Percentiles rank a stretch among this genome's conserved stretches.
Evolutionary conservation across 1,139 yeast genomes (phyloP).

Genomic region (Fermentozyma sake): DNA sequence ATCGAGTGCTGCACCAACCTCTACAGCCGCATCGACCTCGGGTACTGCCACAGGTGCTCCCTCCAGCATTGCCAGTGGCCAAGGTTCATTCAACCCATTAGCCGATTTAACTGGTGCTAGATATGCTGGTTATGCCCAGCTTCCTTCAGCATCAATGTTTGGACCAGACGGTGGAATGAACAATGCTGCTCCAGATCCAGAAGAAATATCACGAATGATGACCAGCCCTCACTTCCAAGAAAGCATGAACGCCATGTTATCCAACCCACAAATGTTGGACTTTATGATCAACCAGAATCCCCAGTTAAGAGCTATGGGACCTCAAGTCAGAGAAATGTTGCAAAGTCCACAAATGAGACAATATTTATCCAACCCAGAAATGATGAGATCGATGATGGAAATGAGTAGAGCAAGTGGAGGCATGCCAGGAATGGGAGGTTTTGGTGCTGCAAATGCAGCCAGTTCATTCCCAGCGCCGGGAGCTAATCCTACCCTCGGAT

Average conservation of each 20-base stretch:
- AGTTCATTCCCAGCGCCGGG: constrained; percentile 57
- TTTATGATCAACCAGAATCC: constrained; percentile 80
- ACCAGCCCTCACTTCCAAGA: constrained; percentile 78
- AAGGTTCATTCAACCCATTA: constrained; percentile 82
- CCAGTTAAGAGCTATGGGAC: constrained; percentile 80
- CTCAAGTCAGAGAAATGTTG: constrained; percentile 80
- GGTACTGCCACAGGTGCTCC: constrained; percentile 41
- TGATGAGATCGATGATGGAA: constrained; percentile 78
- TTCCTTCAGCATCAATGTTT: constrained; percentile 86
- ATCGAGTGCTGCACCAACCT: constrained; percentile 15
- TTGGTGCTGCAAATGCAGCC: constrained; percentile 9
- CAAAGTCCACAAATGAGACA: constrained; percentile 82
- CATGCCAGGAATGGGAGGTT: constrained; percentile 11
- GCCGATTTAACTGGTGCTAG: constrained; percentile 94
- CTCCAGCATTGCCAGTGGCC: constrained; percentile 78
- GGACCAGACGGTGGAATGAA: constrained; percentile 95
- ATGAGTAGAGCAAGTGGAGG: constrained; percentile 49
- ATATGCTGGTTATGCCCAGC: constrained; percentile 85
- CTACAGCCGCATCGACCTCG: constrained; percentile 12
- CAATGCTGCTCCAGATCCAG: constrained; percentile 63
- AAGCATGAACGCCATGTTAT: constrained; percentile 72
- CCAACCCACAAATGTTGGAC: constrained; percentile 80
- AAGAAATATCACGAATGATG: constrained; percentile 70
- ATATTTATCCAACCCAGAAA: constrained; percentile 81
- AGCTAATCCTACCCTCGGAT: constrained; percentile 31